Base-by-base conservation (phyloP, 2,329 filamentous ascomycete species). In the Thelonectria blattea region DNA sequence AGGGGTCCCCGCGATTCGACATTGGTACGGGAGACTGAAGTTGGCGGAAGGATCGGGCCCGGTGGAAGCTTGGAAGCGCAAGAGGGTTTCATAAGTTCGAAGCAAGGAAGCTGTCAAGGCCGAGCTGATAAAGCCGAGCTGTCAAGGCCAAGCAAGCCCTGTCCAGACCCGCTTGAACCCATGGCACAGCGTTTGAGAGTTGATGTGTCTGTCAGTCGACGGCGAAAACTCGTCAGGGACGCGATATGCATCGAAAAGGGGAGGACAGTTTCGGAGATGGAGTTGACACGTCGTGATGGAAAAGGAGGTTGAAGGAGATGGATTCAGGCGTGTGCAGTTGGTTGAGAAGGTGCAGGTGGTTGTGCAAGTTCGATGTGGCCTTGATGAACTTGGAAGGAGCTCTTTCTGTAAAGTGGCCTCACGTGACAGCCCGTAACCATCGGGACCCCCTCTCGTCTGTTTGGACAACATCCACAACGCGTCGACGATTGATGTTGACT, bases 391-490 rank as follows among this genome's bases (percentile, higher is more conserved):
- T 34, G 32, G 32, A 10, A 34, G 9, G 4, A 37, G 7, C 34
- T 10, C 9, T 5, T 4, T 3, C 8, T 5, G 34, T 37, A 37
- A 32, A 30, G 27, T 43, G 5, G 17, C 22, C 32, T 53, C 58
- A 60, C 58, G 58, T 60, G 58, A 60, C 34, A 56, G 32, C 58
- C 52, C 58, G 58, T 60, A 11, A 7, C 41, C 18, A 24, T 24
- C 45, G 9, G 7, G 18, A 3, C 5, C 24, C 47, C 37, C 42
- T 27, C n/a, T 20, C 27, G 32, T 27, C n/a, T 27, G 30, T 18
- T 53, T 34, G 15, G 18, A 48, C 52, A 24, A 34, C 27, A 10
- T 30, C 27, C 27, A 30, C 47, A 60, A 47, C 58, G 52, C 48
- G 48, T 52, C 17, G 10, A 30, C 5, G 14, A 37, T n/a, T 52